Conservation (phyloP, 1,139 yeast genomes). For the Tardiomyces depauwii region DNA sequence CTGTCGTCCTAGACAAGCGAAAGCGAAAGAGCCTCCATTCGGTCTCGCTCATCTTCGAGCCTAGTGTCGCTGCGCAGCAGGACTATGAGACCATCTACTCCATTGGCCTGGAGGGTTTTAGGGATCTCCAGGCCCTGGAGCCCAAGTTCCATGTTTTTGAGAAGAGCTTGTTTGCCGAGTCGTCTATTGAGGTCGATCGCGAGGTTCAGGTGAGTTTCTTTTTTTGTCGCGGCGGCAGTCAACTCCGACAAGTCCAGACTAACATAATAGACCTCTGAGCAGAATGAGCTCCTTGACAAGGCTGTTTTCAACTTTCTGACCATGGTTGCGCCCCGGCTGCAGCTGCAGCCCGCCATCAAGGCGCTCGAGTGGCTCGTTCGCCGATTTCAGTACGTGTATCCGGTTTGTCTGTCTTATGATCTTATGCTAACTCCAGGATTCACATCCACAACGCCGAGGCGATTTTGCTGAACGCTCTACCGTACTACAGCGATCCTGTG, state of each 20-base stretch:
- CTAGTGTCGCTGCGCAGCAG: conserved; percentile 83
- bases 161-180: conserved; percentile 65
- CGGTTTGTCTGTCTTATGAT: conserved; percentile 1
- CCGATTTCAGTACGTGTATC: conserved; percentile 48
- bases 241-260: background rate
- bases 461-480: conserved; percentile 58
- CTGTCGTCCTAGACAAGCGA: conserved; percentile 79
- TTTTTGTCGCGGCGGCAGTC: background rate
- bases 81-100: conserved; percentile 77
- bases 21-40: conserved; percentile 79
- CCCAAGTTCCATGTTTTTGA: conserved; percentile 61
- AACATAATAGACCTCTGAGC: conserved; percentile 43
- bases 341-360: conserved; percentile 61
- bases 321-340: conserved; percentile 65
- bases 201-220: conserved; percentile 41
- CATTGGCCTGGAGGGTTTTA: conserved; percentile 64
- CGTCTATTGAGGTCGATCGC: conserved; percentile 71
- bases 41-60: conserved; percentile 75
- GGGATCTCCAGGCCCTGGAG: conserved; percentile 60
- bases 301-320: conserved; percentile 67
- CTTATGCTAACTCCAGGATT: conserved; percentile 23
- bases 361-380: conserved; percentile 94
- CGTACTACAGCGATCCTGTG: conserved; percentile 62
- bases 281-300: conserved; percentile 56
- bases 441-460: conserved; percentile 72